Base-by-base conservation (phyloP, 169 alveolate genomes). In the Plasmodium knowlesi region DNA sequence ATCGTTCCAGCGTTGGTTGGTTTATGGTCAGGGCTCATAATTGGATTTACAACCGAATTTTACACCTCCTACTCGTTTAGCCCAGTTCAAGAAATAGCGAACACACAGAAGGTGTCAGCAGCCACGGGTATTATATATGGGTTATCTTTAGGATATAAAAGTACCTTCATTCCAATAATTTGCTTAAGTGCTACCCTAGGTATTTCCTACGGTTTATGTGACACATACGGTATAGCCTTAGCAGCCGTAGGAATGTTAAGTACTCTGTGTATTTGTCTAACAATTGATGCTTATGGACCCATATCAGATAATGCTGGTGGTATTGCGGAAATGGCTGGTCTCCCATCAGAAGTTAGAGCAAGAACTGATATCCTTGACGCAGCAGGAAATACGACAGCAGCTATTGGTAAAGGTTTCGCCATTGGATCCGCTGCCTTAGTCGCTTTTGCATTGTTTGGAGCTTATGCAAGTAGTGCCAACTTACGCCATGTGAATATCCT, bases 241-340 rank as follows among this genome's bases (percentile, higher is more conserved):
- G 98, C 98, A 19, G 98, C 98, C 34, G 83, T 98, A 67, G 99
- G 99, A 71, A 97, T 98, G 99, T 96, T 98, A 73, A 96, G 98
- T 76, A 97, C 98, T 71, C 94, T 98, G 54, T 83, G 97, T 83
- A 94, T 97, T 86, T 98, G 98, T 70, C 96, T 98, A 46, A 96
- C 98, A 41, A 97, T 97, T 61, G 99, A 98, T 88, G 98, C 98
- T 39, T 98, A 97, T 90, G 99, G 99, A 37, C 99, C 99, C 37
- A 97, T 98, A 92, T 92, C 98, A 43, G 99, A 97, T 95, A 98
- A 98, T 93, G 99, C 99, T 22, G 99, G 98, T n/a, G 99, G 99
- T 83, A 98, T 98, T 81, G 99, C 98, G 12, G 99, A 97, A 93
- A 98, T 98, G 98, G 94, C 98, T 53, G 98, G 96, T 92, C 93